Base-by-base conservation (phyloP, 2,329 filamentous ascomycete species). In the Aspergillus phoenicis region DNA sequence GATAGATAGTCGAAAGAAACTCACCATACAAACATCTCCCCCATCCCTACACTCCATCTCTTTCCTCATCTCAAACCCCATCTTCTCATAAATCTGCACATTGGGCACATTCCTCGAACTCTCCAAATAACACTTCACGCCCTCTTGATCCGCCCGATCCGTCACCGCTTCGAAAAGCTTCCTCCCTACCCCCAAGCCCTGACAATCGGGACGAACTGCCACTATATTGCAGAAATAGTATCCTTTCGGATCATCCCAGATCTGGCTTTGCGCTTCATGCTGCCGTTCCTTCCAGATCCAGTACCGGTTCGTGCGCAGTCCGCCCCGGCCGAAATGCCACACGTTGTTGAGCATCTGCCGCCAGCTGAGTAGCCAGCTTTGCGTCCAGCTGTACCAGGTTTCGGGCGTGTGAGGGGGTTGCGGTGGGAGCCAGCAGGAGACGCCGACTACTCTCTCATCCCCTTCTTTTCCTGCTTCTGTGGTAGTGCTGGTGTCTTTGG, bases 221-320 rank as follows among this genome's bases (percentile, higher is more conserved):
- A 91, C 88, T 61, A 91, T 91, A 69, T 92, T 92, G 64, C 89
- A 87, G 67, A 91, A 91, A 70, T 91, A 91, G 68, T 91, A 91
- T 0, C 89, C 89, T n/a, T 81, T 78, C 0, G 83, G 80, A 64
- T 90, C 88, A 0, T 81, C 85, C 89, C 89, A 91, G 6, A 91
- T 78, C 53, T 85, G 78, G 1, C 77, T 75, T 63, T 91, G 89
- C 1, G 84, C 87, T 55, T 85, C 80, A 0, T 83, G 81, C 73
- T 92, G 89, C 3, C 84, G 82, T n/a, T 81, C 81, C 69, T 91
- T 91, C 89, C 89, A 91, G 69, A 91, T 89, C 76, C 86, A 90
- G 70, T 91, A 91, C 10, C 89, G 83, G 74, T 85, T 70, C 39
- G 86, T 84, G 61, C 84, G 87, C 4, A 92, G 77, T 0, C 89